Evolutionary conservation across 1,139 yeast genomes (phyloP), one percentile per base, ranked within the genome.

Genomic region (Eremothecium sinecaudum): DNA sequence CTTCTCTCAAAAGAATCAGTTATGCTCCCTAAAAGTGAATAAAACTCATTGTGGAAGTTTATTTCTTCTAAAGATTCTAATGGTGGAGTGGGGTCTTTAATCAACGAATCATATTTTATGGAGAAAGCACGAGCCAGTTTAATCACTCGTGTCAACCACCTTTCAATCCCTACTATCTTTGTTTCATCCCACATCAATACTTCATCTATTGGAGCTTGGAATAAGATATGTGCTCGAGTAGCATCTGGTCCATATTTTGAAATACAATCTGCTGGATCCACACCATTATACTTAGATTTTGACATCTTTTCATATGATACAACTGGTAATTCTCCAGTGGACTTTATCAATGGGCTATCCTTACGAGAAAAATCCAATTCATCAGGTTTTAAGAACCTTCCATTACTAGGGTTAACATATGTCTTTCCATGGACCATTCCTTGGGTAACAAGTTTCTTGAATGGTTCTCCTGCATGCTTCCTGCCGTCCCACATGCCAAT

Each of bases 361-460:
- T 68, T 57, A 25, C 61, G 58, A 1, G 61, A 40, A 2, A 59
- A 34, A 35, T 72, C 78, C 12, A 78, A 50, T 46, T 90, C 96
- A 2, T 77, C 75, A 0, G 93, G 92, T 45, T 73, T 82, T 43
- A 90, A 63, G 51, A 80, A 87, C 39, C 75, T 63, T 0, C 90
- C 93, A 27, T 70, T 78, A 0, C 58, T 60, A 1, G 95, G 92
- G 46, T 86, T 79, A 9, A 68, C 64, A 46, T 58, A 81, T 0
- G 98, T 90, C 50, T 73, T 75, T 2, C 97, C 97, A 45, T 87
- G 96, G 3, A 90, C 98, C 98, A 90, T 90, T 11, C 98, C 98
- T 54, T 87, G 98, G 2, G 97, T 87, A 2, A 90, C 77, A 27
- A 90, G 64, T 40, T 71, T 73, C 35, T 63, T 70, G 47, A 90